A percentile compares a stretch with the other conserved stretches of the same genome.
These are phyloP conservation scores for Talaromyces pinophilus DNA, from an alignment of 2,329 filamentous ascomycete species.

Conservation along the genomic window DNA sequence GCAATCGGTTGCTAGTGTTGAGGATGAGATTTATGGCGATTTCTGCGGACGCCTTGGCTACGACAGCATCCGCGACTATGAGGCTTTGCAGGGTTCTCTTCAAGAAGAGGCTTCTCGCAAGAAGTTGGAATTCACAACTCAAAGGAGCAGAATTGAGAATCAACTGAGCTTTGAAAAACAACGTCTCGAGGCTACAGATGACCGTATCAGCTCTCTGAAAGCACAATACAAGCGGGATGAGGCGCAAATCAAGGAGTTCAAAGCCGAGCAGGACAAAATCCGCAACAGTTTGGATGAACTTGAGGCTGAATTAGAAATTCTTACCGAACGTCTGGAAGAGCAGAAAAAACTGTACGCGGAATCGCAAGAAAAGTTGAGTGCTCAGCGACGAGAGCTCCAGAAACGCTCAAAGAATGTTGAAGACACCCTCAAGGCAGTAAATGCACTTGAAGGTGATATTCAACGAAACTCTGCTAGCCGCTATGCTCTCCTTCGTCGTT, in stretches of 20 bases:
- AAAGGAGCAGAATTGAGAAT: conserved; percentile 65
- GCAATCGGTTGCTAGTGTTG: conserved; percentile 72
- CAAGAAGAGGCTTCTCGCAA: conserved; percentile 89
- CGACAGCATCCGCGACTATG: conserved; percentile 85
- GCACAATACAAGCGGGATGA: conserved; percentile 66
- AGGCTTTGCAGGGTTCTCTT: conserved; percentile 86
- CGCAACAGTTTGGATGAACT: conserved; percentile 71
- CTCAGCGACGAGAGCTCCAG: conserved; percentile 76
- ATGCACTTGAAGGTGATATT: conserved; percentile 76
- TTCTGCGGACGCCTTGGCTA: conserved; percentile 91
- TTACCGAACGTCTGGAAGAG: conserved; percentile 71
- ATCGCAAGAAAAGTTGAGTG: conserved; percentile 73
- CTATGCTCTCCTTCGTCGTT: conserved; percentile 80
- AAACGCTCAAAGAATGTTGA: conserved; percentile 85
- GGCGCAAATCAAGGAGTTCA: conserved; percentile 68
- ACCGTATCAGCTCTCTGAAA: conserved; percentile 69
- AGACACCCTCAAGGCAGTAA: conserved; percentile 70
- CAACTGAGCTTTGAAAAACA: conserved; percentile 67
- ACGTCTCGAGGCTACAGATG: conserved; percentile 67
- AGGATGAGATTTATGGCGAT: conserved; percentile 80
- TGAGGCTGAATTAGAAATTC: conserved; percentile 72
- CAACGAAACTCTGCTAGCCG: conserved; percentile 82
- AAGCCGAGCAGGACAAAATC: conserved; percentile 71
- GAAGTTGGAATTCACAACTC: conserved; percentile 80
- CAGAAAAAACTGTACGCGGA: conserved; percentile 67